A percentile compares a stretch with the other conserved stretches of the same genome.
Conservation (phyloP, 768 basidiomycete genomes). For the Lactarius trivialis region DNA sequence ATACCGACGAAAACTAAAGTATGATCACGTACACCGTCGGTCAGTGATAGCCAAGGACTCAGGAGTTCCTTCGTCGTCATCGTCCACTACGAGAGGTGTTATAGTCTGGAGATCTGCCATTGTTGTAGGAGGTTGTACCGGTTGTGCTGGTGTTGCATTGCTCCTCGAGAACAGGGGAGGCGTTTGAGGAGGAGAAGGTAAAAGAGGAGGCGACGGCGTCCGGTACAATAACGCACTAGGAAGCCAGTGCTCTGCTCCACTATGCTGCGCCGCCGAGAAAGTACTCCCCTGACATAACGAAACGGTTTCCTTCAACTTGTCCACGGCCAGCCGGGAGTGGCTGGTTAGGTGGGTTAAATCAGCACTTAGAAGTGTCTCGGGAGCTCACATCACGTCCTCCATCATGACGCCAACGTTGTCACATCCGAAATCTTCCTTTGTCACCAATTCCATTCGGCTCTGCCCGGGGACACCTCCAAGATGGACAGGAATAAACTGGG, state of each 20-base stretch:
- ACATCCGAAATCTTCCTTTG: not conserved
- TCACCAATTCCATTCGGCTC: not conserved
- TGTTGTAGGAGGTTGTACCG: not conserved
- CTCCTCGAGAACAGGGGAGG: constrained; percentile 11
- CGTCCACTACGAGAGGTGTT: not conserved
- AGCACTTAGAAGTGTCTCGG: not conserved
- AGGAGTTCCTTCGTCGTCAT: not conserved
- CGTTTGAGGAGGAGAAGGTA: not conserved
- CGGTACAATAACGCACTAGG: not conserved
- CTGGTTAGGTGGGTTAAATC: constrained; percentile 1
- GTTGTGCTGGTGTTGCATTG: not conserved
- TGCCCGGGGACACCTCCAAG: not conserved
- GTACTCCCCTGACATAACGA: not conserved
- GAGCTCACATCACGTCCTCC: not conserved
- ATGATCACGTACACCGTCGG: constrained; percentile 6
- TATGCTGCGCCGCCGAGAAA: not conserved
- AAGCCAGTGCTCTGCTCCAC: not conserved
- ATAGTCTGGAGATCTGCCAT: constrained; percentile 6
- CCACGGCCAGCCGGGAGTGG: constrained; percentile 1
- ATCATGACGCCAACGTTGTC: not conserved
- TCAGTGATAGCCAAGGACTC: constrained; percentile 1
- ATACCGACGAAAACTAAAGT: not conserved
- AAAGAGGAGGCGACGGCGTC: constrained; percentile 6
- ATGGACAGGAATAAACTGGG: not conserved
- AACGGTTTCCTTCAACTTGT: not conserved